A percentile compares a stretch with the other conserved stretches of the same genome.
Evolutionary conservation across 768 basidiomycete genomes (phyloP).

Genomic region (Russula dissimulans): DNA sequence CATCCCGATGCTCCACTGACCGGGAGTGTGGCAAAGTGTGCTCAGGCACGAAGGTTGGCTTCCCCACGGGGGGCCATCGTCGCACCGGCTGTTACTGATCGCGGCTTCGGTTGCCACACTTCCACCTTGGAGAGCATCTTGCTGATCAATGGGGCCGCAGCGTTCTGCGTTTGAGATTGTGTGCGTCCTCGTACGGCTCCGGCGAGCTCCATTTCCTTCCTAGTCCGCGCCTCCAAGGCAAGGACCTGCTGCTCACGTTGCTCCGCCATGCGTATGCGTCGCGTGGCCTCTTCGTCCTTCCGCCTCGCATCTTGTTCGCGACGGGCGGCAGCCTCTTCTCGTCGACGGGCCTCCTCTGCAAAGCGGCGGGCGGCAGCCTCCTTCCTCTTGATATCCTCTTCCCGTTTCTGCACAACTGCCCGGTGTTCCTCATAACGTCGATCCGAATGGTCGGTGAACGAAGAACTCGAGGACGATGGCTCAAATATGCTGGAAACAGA

Average conservation of each 20-base stretch:
- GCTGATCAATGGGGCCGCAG: neutral
- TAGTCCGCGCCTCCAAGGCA: neutral
- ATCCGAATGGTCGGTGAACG: neutral
- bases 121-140: neutral
- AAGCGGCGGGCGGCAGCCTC: neutral
- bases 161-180: neutral
- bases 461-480: neutral
- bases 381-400: constrained; percentile 10
- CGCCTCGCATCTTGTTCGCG: constrained; percentile 10
- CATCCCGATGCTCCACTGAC: neutral
- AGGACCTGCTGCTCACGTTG: constrained; percentile 7
- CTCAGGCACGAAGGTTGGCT: constrained; percentile 8
- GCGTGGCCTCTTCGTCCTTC: constrained; percentile 11
- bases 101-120: constrained; percentile 2
- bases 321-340: constrained; percentile 12
- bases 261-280: constrained; percentile 7
- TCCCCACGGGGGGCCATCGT: neutral
- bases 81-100: neutral
- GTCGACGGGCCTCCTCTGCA: constrained; percentile 12
- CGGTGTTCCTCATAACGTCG: constrained; percentile 6
- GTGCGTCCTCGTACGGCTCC: neutral
- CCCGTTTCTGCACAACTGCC: neutral
- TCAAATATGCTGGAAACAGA: constrained; percentile 5
- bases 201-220: constrained; percentile 1
- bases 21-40: neutral